Evolutionary conservation across 1,284 basidiomycete genomes (phyloP).

Genomic region (Apiotrichum montevideense): DNA sequence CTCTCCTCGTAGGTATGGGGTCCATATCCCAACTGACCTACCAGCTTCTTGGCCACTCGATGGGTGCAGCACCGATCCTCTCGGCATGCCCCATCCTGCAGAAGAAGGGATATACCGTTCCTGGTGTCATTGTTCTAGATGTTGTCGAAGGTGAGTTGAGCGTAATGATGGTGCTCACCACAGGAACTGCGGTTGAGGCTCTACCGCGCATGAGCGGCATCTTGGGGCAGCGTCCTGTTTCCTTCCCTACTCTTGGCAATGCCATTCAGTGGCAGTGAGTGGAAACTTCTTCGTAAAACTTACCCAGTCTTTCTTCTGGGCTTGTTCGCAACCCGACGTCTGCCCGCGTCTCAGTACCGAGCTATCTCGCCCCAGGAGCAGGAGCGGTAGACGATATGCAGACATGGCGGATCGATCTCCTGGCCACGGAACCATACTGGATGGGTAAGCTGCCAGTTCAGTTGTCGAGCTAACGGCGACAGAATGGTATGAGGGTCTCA

Average conservation of each 20-base stretch:
- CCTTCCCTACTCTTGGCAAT: slow-evolving; percentile 73
- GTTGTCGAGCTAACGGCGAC: not conserved
- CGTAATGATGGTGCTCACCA: slow-evolving; percentile 1
- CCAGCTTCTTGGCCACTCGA: slow-evolving; percentile 79
- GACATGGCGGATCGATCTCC: slow-evolving; percentile 77
- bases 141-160: slow-evolving; percentile 77
- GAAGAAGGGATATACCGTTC: slow-evolving; percentile 61
- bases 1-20: slow-evolving; percentile 58
- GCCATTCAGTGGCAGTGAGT: slow-evolving; percentile 95
- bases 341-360: slow-evolving; percentile 77
- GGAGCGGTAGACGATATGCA: slow-evolving; percentile 23
- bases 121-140: slow-evolving; percentile 83
- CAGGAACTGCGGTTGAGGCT: slow-evolving; percentile 89
- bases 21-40: slow-evolving; percentile 17
- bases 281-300: not conserved
- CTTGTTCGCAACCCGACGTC: slow-evolving; percentile 72
- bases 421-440: slow-evolving; percentile 86
- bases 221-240: slow-evolving; percentile 74
- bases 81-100: slow-evolving; percentile 63
- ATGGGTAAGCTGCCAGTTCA: slow-evolving; percentile 54
- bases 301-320: slow-evolving; percentile 60
- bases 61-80: slow-evolving; percentile 84
- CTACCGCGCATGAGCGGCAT: slow-evolving; percentile 84
- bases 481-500: slow-evolving; percentile 90
- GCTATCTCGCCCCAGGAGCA: slow-evolving; percentile 56